Base-by-base conservation (phyloP, 805 yeast species). In the Ogataea siamensis region DNA sequence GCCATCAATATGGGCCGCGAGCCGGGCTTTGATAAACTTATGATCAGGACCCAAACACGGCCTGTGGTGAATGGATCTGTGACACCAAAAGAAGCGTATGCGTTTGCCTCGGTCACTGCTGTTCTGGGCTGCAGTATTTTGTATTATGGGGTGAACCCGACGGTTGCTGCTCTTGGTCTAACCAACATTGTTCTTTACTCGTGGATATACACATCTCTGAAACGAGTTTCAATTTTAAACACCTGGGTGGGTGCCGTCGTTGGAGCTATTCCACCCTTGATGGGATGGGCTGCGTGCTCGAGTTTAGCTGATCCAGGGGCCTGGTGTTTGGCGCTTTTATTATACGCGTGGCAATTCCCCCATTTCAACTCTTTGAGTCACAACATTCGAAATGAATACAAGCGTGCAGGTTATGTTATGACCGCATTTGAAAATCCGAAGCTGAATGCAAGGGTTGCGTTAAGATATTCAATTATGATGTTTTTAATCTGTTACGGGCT, bases 201-300 rank as follows among this genome's bases (percentile, higher is more conserved):
- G 0, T 89, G 98, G 84, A 62, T 83, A 0, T 93, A 93, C 65
- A 93, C 99, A 0, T 83, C 96, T 0, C 65, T 93, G 58, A 93
- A 93, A 57, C 73, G 99, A 39, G 76, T 71, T 43, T 80, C 86
- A 16, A 91, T 93, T 35, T 59, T 85, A 27, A 93, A 93, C 61
- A 93, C 99, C 0, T 93, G 99, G 99, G 93, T 93, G 3, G 99
- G 99, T 13, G 99, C 99, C 0, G 60, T 93, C n/a, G 99, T 93
- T 4, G 99, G 99, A 4, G 99, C 97, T 0, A 85, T 93, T 32
- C 99, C 99, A 0, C 99, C 99, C 14, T 71, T 93, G 34, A 93
- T 93, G 99, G 99, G 99, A 2, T 93, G 99, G 99, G 96, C 96
- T 2, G 87, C 91, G 0, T 84, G 96, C 9, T 78, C 87, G 3